These are phyloP conservation scores for Oryza australiensis DNA, from an alignment of 176 grass and related monocot genomes.

Conservation along the genomic window DNA sequence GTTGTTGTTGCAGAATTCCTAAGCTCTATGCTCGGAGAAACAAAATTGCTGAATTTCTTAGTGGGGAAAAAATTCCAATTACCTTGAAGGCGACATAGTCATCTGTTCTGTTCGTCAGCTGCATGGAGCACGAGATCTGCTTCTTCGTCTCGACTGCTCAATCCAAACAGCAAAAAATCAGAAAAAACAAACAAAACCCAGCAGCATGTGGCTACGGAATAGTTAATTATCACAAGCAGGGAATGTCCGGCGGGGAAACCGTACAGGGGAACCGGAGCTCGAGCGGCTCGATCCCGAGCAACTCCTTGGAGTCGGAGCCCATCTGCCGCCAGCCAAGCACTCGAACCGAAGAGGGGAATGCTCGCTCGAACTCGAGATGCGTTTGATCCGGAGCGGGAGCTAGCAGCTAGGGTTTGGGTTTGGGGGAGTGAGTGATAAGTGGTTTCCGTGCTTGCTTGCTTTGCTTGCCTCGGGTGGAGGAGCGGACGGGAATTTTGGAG, in stretches of 20 bases:
- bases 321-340: constrained; percentile 30
- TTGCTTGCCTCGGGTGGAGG: constrained; percentile 4
- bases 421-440: neutral
- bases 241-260: constrained; percentile 14
- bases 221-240: neutral
- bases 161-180: neutral
- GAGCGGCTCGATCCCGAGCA: constrained; percentile 72
- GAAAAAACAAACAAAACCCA: constrained; percentile 7
- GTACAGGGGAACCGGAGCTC: constrained; percentile 78
- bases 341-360: neutral
- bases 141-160: constrained; percentile 72
- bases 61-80: neutral
- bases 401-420: constrained; percentile 44
- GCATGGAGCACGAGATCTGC: constrained; percentile 93
- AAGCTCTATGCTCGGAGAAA: neutral
- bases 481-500: neutral
- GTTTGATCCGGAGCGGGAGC: neutral
- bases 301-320: constrained; percentile 47
- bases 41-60: constrained; percentile 21
- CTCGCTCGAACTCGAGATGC: neutral
- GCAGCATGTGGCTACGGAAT: neutral
- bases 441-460: neutral
- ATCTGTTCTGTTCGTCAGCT: constrained; percentile 71
- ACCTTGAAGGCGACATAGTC: constrained; percentile 85
- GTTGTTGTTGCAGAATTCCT: neutral